These are phyloP conservation scores for Ceriops tagal DNA, from an alignment of 345 rosid species.

Conservation along the genomic window DNA sequence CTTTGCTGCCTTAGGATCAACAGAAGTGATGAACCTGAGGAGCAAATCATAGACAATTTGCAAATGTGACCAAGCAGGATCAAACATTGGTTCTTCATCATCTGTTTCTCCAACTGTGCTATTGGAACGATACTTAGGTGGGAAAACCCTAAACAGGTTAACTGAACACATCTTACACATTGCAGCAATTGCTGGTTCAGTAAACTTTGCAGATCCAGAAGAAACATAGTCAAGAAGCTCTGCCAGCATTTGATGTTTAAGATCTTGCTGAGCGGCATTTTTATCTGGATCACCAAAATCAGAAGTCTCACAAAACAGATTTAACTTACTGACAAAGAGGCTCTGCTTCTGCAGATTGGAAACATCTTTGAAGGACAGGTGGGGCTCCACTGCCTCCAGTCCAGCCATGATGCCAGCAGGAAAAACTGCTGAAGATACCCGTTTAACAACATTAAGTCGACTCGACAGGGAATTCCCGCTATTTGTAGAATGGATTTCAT, in stretches of 20 bases:
- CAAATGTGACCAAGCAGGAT: constrained; percentile 73
- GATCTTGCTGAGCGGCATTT: constrained; percentile 45
- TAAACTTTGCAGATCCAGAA: constrained; percentile 60
- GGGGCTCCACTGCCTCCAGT: constrained; percentile 69
- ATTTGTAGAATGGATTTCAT: constrained; percentile 50
- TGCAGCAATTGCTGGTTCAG: constrained; percentile 55
- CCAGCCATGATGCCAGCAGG: constrained; percentile 72
- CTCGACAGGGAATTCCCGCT: constrained; percentile 55
- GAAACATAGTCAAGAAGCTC: constrained; percentile 73
- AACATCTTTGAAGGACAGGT: constrained; percentile 66
- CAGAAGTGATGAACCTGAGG: constrained; percentile 50
- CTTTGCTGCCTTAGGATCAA: constrained; percentile 65
- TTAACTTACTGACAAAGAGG: constrained; percentile 69
- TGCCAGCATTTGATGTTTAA: constrained; percentile 47
- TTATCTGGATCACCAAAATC: constrained; percentile 49
- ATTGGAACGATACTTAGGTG: constrained; percentile 54
- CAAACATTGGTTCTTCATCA: constrained; percentile 74
- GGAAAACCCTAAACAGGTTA: constrained; percentile 64
- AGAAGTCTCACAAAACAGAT: constrained; percentile 53
- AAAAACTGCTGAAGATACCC: constrained; percentile 79
- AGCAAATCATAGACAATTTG: constrained; percentile 70
- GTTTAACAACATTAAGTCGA: constrained; percentile 67
- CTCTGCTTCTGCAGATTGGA: constrained; percentile 64
- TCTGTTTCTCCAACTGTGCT: constrained; percentile 50
- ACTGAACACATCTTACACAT: constrained; percentile 59